phyloP scores from a whole-genome alignment of 768 basidiomycete species.

The Mrakia blollopis region DNA sequence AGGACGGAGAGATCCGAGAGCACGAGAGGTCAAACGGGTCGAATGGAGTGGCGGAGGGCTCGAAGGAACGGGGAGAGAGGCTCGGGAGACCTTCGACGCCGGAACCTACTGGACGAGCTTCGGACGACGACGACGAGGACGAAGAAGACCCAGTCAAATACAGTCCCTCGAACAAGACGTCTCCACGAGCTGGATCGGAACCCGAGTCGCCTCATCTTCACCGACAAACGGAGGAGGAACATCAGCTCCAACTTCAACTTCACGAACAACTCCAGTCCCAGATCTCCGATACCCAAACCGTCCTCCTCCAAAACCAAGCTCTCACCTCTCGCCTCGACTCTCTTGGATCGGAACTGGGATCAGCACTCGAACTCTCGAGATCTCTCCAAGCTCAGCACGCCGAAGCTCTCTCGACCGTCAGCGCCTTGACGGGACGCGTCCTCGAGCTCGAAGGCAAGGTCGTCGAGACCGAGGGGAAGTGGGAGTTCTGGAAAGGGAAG shows the following conservation, averaged over 20 bases:
- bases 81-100: constrained; percentile 44
- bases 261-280: constrained; percentile 16
- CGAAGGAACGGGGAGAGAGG: constrained; percentile 53
- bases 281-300: constrained; percentile 33
- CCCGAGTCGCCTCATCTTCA: background rate
- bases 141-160: constrained; percentile 7
- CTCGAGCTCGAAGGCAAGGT: constrained; percentile 41
- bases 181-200: background rate
- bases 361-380: constrained; percentile 66
- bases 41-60: constrained; percentile 52
- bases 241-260: constrained; percentile 1
- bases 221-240: background rate
- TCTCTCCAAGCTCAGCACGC: constrained; percentile 72
- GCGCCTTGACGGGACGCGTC: constrained; percentile 39
- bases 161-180: background rate
- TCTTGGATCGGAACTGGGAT: constrained; percentile 67
- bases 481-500: constrained; percentile 65
- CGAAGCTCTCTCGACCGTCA: constrained; percentile 56
- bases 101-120: constrained; percentile 7
- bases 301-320: constrained; percentile 49
- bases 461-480: constrained; percentile 44
- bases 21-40: constrained; percentile 24
- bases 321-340: constrained; percentile 59
- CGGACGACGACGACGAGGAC: constrained; percentile 10
- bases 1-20: constrained; percentile 38